These are phyloP conservation scores for Moesziomyces parantarcticus DNA, from an alignment of 1,284 basidiomycete genomes.

Conservation along the genomic window DNA sequence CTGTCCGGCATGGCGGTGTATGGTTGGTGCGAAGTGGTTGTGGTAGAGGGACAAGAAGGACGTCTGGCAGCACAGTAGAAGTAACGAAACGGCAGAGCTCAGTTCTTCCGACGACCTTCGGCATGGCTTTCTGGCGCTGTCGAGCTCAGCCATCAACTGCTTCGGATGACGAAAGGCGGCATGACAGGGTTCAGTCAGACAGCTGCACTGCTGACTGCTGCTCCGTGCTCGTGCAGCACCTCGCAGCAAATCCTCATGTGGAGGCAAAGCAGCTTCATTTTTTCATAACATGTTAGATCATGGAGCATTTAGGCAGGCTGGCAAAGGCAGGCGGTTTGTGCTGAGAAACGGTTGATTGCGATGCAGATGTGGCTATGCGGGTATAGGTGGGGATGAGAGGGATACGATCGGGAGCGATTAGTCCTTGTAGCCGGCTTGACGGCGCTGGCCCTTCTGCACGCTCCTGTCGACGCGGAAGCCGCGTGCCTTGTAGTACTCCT, in stretches of 20 bases:
- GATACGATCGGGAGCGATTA: conserved; percentile 6
- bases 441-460: conserved; percentile 42
- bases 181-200: background rate
- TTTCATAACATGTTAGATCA: background rate
- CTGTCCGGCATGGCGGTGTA: conserved; percentile 35
- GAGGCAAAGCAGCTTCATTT: background rate
- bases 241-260: background rate
- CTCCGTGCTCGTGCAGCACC: background rate
- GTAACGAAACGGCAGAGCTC: background rate
- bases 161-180: background rate
- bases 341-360: background rate
- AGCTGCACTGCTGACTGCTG: background rate
- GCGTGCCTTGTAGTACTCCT: conserved; percentile 45
- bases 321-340: background rate
- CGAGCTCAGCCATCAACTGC: background rate
- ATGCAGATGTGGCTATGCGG: background rate
- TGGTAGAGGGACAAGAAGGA: background rate
- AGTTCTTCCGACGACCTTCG: too few relatives aligned
- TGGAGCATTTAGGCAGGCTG: too few relatives aligned
- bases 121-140: too few relatives aligned
- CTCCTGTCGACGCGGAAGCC: conserved; percentile 39
- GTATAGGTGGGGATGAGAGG: background rate
- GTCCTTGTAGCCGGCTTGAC: conserved; percentile 52
- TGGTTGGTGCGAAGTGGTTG: background rate
- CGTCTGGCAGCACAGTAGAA: background rate